phyloP scores from a whole-genome alignment of 1,139 yeast species.

The Debaryomyces fabryi region DNA sequence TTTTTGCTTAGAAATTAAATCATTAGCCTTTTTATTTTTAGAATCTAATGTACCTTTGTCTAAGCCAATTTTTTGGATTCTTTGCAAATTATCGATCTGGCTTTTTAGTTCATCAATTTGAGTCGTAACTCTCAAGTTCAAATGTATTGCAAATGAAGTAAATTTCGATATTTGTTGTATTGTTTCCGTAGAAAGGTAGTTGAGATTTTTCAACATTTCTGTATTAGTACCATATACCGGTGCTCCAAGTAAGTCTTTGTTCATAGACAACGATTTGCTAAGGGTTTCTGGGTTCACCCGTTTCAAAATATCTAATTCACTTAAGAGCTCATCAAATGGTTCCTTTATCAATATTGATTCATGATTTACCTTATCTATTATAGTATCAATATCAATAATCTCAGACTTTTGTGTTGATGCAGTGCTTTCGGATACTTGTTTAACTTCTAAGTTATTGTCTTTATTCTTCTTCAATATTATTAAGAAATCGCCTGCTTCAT shows the following conservation, averaged over 20 bases:
- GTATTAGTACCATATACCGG: slow-evolving; percentile 2
- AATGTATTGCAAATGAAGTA: slow-evolving; percentile 25
- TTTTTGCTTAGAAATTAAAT: slow-evolving; percentile 24
- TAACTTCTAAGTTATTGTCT: slow-evolving; percentile 16
- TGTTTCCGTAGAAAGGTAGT: slow-evolving; percentile 23
- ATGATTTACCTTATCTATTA: background rate
- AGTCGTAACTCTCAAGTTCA: slow-evolving; percentile 25
- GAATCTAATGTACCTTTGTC: background rate
- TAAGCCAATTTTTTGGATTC: slow-evolving; percentile 10
- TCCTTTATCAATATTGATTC: slow-evolving; percentile 13
- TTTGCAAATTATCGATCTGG: slow-evolving; percentile 24
- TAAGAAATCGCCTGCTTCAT: slow-evolving; percentile 30
- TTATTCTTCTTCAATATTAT: slow-evolving; percentile 15
- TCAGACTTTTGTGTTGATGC: background rate
- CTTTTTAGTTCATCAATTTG: slow-evolving; percentile 27
- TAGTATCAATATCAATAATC: background rate
- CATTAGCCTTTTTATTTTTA: slow-evolving; percentile 18
- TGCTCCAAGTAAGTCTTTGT: background rate
- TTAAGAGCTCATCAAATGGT: slow-evolving; percentile 18
- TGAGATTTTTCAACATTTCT: slow-evolving; percentile 20
- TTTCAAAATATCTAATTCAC: slow-evolving; percentile 7
- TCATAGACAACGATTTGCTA: background rate
- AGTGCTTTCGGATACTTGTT: background rate
- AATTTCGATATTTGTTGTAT: slow-evolving; percentile 21
- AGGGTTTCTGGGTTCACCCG: background rate